Percentiles rank a stretch among this genome's conserved stretches.
phyloP scores from a whole-genome alignment of 2,329 filamentous ascomycete species.

The Penicillium digitatum region DNA sequence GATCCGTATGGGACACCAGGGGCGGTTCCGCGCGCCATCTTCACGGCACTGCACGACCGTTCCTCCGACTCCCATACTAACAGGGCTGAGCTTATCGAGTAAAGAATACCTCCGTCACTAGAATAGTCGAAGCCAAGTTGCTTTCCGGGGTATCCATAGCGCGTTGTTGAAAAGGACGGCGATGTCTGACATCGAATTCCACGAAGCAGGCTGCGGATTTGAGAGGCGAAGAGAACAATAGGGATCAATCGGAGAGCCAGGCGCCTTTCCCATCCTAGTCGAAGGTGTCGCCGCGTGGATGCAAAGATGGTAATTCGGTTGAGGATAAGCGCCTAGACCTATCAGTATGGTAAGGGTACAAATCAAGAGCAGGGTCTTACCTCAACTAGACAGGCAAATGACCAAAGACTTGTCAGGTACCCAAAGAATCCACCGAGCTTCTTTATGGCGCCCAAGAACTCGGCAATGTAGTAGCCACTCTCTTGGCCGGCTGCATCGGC shows the following conservation, averaged over 20 bases:
- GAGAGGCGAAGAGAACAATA: conserved; percentile 64
- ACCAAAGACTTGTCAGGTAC: conserved; percentile 90
- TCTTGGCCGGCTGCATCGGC: conserved; percentile 33
- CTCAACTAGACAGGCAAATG: conserved; percentile 78
- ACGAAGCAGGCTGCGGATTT: conserved; percentile 68
- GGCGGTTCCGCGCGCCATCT: conserved; percentile 62
- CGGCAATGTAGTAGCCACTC: conserved; percentile 38
- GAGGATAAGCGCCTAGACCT: conserved; percentile 66
- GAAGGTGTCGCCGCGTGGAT: conserved; percentile 75
- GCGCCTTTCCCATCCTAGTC: conserved; percentile 68
- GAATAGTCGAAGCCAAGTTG: conserved; percentile 66
- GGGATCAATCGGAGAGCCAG: conserved; percentile 67
- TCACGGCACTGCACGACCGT: conserved; percentile 68
- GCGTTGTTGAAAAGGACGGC: conserved; percentile 63
- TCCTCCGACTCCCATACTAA: conserved; percentile 71
- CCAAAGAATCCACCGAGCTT: conserved; percentile 82
- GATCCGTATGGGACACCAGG: conserved; percentile 67
- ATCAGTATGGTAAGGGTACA: conserved; percentile 5
- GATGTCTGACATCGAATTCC: conserved; percentile 91
- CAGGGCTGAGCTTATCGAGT: conserved; percentile 66
- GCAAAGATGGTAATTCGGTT: conserved; percentile 94
- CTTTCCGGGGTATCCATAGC: conserved; percentile 65
- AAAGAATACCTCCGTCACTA: conserved; percentile 64
- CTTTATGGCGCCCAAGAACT: conserved; percentile 52
- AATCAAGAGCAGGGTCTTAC: conserved; percentile 37